A percentile compares a stretch with the other conserved stretches of the same genome.
phyloP scores from a whole-genome alignment of 257 asterid species.

The Paraleonurus japonicus region DNA sequence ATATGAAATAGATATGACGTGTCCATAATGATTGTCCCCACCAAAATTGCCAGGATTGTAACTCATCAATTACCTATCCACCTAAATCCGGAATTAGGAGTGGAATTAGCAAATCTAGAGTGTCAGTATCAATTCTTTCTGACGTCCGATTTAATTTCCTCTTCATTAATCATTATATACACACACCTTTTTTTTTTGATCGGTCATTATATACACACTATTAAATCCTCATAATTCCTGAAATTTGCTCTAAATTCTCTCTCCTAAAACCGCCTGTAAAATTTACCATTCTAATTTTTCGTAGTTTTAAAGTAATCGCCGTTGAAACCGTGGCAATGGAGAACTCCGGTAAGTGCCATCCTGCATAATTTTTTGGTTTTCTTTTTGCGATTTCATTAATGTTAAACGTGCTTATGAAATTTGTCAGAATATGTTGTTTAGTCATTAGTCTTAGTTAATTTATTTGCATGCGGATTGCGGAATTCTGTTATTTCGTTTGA shows the following conservation, averaged over 20 bases:
- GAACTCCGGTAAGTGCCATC: slow-evolving; percentile 38
- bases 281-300: neutral
- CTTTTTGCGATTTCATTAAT: neutral
- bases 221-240: slow-evolving; percentile 19
- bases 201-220: neutral
- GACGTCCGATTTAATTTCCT: too few species aligned
- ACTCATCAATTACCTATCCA: too few species aligned
- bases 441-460: slow-evolving; percentile 2
- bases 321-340: slow-evolving; percentile 33
- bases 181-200: too few species aligned
- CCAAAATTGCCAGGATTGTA: too few species aligned
- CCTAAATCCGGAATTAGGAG: slow-evolving; percentile 25
- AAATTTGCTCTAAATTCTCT: slow-evolving; percentile 16
- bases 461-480: neutral
- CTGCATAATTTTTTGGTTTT: neutral
- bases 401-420: slow-evolving; percentile 4
- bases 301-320: neutral
- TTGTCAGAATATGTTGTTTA: neutral
- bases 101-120: slow-evolving; percentile 12
- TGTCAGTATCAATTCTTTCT: neutral
- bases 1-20: too few species aligned
- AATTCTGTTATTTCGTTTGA: slow-evolving; percentile 7
- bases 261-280: slow-evolving; percentile 13
- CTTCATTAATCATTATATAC: too few species aligned
- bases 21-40: too few species aligned